These are phyloP conservation scores for Brassica rapa DNA, from an alignment of 345 rosid genomes.

Conservation along the genomic window DNA sequence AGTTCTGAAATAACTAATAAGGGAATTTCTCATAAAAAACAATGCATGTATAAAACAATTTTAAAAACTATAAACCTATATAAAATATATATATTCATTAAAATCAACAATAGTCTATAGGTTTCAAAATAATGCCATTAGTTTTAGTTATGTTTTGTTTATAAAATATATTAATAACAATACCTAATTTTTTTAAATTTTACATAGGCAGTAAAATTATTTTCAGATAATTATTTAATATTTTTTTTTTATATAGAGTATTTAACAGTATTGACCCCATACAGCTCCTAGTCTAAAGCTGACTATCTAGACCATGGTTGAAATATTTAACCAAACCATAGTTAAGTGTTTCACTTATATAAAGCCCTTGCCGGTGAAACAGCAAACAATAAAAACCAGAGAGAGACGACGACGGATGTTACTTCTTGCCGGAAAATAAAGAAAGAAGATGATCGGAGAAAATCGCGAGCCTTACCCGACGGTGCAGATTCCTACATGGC, in stretches of 20 bases:
- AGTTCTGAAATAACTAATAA: too few relatives aligned
- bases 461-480: constrained; percentile 50
- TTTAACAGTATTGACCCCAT: not conserved
- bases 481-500: constrained; percentile 66
- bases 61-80: too few relatives aligned
- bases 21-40: too few relatives aligned
- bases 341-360: constrained; percentile 46
- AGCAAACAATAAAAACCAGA: constrained; percentile 8
- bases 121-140: too few relatives aligned
- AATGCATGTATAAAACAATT: too few relatives aligned
- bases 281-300: constrained; percentile 9
- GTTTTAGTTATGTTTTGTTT: too few relatives aligned
- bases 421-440: not conserved
- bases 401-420: not conserved
- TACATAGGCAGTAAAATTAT: not conserved
- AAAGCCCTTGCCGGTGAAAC: constrained; percentile 32
- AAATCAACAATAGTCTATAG: too few relatives aligned
- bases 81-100: too few relatives aligned
- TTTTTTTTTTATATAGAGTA: too few relatives aligned
- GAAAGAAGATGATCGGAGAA: constrained; percentile 76
- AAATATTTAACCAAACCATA: constrained; percentile 43
- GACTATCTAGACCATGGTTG: constrained; percentile 46
- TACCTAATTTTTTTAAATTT: not conserved
- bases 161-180: too few relatives aligned
- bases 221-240: not conserved